A percentile compares a stretch with the other conserved stretches of the same genome.
These are phyloP conservation scores for Scheffersomyces illinoinensis DNA, from an alignment of 1,139 yeast genomes.

Conservation along the genomic window DNA sequence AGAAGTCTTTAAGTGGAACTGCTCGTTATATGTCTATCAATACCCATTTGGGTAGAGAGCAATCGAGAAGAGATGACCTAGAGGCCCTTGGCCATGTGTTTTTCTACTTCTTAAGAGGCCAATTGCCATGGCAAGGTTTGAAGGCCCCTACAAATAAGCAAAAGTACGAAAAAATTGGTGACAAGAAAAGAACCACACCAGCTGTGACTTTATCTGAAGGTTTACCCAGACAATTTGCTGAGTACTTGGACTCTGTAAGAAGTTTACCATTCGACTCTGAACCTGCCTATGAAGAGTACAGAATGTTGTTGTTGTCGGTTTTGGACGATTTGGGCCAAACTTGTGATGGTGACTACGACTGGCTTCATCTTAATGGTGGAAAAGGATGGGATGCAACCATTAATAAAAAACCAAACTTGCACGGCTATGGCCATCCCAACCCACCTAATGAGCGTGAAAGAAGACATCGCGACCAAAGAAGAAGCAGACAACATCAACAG, in stretches of 20 bases:
- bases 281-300: constrained; percentile 88
- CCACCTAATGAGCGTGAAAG: constrained; percentile 40
- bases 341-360: constrained; percentile 88
- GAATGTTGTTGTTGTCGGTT: constrained; percentile 73
- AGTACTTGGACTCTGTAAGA: constrained; percentile 82
- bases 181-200: constrained; percentile 84
- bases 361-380: constrained; percentile 92
- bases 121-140: constrained; percentile 97
- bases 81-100: constrained; percentile 96
- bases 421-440: constrained; percentile 78
- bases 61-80: constrained; percentile 91
- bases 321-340: constrained; percentile 68
- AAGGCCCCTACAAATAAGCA: constrained; percentile 98
- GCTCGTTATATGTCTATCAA: constrained; percentile 98
- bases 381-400: constrained; percentile 87
- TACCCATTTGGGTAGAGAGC: constrained; percentile 96
- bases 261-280: constrained; percentile 86
- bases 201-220: constrained; percentile 78
- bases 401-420: constrained; percentile 85
- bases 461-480: constrained; percentile 45
- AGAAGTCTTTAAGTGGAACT: constrained; percentile 91
- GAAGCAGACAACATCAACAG: constrained; percentile 41
- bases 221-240: constrained; percentile 84
- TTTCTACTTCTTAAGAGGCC: constrained; percentile 89
- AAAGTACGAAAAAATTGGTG: constrained; percentile 95